These are phyloP conservation scores for Vaccinium darrowii DNA, from an alignment of 148 eudicot genomes.

Conservation along the genomic window DNA sequence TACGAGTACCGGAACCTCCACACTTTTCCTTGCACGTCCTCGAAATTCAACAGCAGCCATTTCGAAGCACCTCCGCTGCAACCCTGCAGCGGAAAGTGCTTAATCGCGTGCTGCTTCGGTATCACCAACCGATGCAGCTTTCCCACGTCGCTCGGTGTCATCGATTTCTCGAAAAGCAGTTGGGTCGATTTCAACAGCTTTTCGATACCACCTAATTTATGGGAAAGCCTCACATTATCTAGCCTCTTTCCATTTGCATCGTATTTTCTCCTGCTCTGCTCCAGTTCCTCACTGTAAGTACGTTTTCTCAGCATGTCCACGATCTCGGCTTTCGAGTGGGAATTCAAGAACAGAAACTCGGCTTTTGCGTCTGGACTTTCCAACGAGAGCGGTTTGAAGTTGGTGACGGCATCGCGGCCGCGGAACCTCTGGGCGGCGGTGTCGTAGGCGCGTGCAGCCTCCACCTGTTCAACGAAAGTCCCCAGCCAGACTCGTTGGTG, in stretches of 20 bases:
- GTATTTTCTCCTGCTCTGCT: constrained; percentile 43
- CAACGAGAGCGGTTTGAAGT: constrained; percentile 48
- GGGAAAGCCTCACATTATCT: background rate
- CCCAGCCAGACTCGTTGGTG: constrained; percentile 96
- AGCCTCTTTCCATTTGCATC: background rate
- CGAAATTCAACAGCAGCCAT: constrained; percentile 71
- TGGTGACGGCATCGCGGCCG: constrained; percentile 87
- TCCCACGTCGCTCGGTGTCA: constrained; percentile 88
- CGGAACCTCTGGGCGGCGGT: constrained; percentile 84
- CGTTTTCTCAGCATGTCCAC: constrained; percentile 83
- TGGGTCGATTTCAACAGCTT: constrained; percentile 29
- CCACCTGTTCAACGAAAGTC: constrained; percentile 79
- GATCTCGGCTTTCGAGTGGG: constrained; percentile 64
- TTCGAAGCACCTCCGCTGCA: constrained; percentile 32
- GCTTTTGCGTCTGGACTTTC: constrained; percentile 25
- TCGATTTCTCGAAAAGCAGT: constrained; percentile 67
- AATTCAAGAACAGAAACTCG: constrained; percentile 40
- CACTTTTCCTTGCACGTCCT: constrained; percentile 57
- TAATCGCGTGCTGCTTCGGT: constrained; percentile 87
- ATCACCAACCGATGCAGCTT: constrained; percentile 77
- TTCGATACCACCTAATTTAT: background rate
- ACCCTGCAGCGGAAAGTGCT: constrained; percentile 61
- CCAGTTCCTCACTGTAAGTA: constrained; percentile 71
- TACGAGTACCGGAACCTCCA: constrained; percentile 91
- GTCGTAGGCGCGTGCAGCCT: constrained; percentile 84